phyloP scores from a whole-genome alignment of 108 stramenopile species.

The Cyclotella distinguenda region DNA sequence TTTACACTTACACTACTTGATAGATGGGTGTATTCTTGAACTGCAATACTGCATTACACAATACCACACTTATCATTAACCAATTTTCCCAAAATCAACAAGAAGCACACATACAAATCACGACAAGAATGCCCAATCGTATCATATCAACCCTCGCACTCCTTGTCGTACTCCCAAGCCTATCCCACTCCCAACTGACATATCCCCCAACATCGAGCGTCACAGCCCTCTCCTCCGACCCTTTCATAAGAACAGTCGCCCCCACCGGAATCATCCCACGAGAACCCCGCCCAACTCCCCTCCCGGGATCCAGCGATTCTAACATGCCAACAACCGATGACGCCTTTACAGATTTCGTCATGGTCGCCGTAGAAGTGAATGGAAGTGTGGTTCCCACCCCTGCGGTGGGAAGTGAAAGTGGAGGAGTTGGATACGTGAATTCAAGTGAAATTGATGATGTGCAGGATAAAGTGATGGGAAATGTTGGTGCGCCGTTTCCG shows the following conservation, averaged over 20 bases:
- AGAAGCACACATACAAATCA: too few relatives aligned
- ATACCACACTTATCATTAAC: too few relatives aligned
- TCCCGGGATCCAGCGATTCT: background rate
- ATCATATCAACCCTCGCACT: background rate
- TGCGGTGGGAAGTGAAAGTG: background rate
- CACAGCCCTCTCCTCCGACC: background rate
- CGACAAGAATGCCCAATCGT: too few relatives aligned
- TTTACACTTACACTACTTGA: too few relatives aligned
- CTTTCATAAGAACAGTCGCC: background rate
- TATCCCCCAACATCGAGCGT: background rate
- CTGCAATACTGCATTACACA: too few relatives aligned
- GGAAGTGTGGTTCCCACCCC: background rate
- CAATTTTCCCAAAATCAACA: too few relatives aligned
- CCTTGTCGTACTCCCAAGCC: background rate
- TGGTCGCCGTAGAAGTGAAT: background rate
- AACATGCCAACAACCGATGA: background rate
- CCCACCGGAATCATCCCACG: background rate
- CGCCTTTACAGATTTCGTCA: slow-evolving; percentile 4
- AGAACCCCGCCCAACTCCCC: background rate
- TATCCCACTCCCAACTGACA: background rate
- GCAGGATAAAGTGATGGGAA: background rate
- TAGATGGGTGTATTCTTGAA: too few relatives aligned
- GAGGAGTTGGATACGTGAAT: background rate
- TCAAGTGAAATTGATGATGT: background rate
- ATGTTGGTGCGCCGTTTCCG: background rate